Evolutionary conservation across 352 stramenopile genomes (phyloP), one percentile per base, ranked within the genome.

Genomic region (Phytophthora parvispora): DNA sequence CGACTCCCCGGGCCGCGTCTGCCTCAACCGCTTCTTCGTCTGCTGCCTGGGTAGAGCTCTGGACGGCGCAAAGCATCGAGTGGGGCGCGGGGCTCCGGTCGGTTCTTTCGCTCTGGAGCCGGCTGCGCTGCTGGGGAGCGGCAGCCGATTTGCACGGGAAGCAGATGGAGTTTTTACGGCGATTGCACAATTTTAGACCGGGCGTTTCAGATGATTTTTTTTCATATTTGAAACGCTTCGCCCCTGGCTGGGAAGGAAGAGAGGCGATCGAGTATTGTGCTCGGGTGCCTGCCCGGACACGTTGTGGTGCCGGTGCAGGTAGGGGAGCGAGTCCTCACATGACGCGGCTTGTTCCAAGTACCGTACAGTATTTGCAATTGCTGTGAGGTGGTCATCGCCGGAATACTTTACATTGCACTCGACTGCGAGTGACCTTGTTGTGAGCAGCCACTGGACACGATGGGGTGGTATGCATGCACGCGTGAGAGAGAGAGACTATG

Each of bases 21-120:
- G 55, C 69, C 52, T 57, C 56, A 42, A 48, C 69, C 68, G 72
- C 72, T 74, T 74, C 67, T 79, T 78, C 67, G 70, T 74, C 72
- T 79, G n/a, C n/a, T n/a, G 75, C 67, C 67, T 74, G 68, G 20
- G 34, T 64, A 55, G 51, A 64, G 73, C 69, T 75, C 40, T 74
- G 56, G 60, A 24, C 52, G 34, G 54, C n/a, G 63, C 72, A 72
- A 74, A 64, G 72, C 72, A 80, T 78, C 66, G 63, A 79, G 63
- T 69, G 71, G 60, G 61, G 59, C 61, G 43, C 60, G 51, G 3
- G 43, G 64, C 49, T 72, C 64, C 36, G 50, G 36, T 62, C 29
- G 49, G 6, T 55, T 28, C 32, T 34, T n/a, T 48, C 13, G 53
- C 52, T 54, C 49, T 52, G 28, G 27, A 40, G n/a, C n/a, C n/a